These are phyloP conservation scores for Amphicarpaea edgeworthii DNA, from an alignment of 306 rosid species.

Conservation along the genomic window DNA sequence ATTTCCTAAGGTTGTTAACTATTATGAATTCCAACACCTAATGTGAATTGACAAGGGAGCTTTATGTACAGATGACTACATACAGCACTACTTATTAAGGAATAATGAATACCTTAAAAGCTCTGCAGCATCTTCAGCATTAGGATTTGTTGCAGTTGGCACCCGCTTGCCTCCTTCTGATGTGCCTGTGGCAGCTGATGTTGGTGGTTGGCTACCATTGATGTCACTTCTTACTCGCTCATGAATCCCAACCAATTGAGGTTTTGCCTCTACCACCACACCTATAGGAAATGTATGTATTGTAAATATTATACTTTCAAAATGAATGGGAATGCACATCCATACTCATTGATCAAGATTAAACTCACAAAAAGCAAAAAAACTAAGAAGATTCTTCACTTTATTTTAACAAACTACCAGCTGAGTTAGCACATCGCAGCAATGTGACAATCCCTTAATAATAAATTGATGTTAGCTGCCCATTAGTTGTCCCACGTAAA, in stretches of 20 bases:
- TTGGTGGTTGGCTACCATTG: conserved; percentile 68
- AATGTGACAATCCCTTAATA: neutral
- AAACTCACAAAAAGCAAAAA: neutral
- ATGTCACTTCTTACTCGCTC: conserved; percentile 95
- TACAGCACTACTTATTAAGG: conserved; percentile 19
- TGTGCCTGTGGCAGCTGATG: conserved; percentile 52
- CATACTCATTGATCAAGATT: conserved; percentile 9
- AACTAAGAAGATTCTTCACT: neutral
- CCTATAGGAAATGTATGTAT: conserved; percentile 53
- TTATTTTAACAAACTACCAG: conserved; percentile 4
- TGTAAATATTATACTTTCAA: conserved; percentile 1
- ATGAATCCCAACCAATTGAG: conserved; percentile 93
- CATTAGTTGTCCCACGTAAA: neutral
- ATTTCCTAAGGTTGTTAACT: neutral
- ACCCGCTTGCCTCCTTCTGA: conserved; percentile 66
- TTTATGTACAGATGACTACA: conserved; percentile 27
- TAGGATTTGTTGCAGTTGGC: conserved; percentile 86
- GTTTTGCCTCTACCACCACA: conserved; percentile 80
- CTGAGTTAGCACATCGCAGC: neutral
- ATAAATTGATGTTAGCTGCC: neutral
- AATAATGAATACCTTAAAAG: conserved; percentile 69
- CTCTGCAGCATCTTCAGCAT: conserved; percentile 94
- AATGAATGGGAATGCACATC: neutral
- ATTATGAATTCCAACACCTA: neutral
- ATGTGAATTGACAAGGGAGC: conserved; percentile 4